phyloP scores from a whole-genome alignment of 2,329 filamentous ascomycete genomes.

The Ascochyta viciae-villosae region DNA sequence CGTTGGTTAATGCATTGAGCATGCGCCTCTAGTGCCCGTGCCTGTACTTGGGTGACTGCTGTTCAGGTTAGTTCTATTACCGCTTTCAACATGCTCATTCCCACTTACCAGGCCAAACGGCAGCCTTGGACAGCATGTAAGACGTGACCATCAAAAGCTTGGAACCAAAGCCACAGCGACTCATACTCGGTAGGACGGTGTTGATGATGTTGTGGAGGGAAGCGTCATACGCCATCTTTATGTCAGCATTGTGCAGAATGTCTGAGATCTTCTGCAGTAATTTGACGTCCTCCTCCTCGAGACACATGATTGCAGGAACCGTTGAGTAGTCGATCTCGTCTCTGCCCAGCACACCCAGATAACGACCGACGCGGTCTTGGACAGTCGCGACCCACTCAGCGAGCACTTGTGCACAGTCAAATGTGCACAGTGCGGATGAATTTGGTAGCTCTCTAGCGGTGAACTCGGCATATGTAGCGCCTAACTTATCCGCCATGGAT shows the following conservation, averaged over 20 bases:
- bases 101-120: conserved; percentile 86
- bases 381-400: conserved; percentile 94
- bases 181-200: conserved; percentile 63
- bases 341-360: conserved; percentile 84
- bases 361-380: conserved; percentile 91
- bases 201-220: conserved; percentile 54
- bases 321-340: conserved; percentile 80
- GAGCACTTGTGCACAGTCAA: conserved; percentile 92
- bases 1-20: conserved; percentile 69
- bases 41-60: conserved; percentile 72
- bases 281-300: conserved; percentile 91
- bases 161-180: conserved; percentile 75
- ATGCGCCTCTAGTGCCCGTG: conserved; percentile 69
- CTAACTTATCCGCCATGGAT: conserved; percentile 84
- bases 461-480: conserved; percentile 83
- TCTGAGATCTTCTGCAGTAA: conserved; percentile 82
- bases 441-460: conserved; percentile 85
- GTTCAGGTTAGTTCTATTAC: conserved; percentile 6
- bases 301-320: conserved; percentile 85
- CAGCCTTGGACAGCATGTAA: conserved; percentile 85
- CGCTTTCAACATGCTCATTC: neutral
- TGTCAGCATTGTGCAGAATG: conserved; percentile 77
- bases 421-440: conserved; percentile 89
- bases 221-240: conserved; percentile 72
- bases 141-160: conserved; percentile 86